phyloP scores from a whole-genome alignment of 805 yeast genomes.

The Candida ovalis region DNA sequence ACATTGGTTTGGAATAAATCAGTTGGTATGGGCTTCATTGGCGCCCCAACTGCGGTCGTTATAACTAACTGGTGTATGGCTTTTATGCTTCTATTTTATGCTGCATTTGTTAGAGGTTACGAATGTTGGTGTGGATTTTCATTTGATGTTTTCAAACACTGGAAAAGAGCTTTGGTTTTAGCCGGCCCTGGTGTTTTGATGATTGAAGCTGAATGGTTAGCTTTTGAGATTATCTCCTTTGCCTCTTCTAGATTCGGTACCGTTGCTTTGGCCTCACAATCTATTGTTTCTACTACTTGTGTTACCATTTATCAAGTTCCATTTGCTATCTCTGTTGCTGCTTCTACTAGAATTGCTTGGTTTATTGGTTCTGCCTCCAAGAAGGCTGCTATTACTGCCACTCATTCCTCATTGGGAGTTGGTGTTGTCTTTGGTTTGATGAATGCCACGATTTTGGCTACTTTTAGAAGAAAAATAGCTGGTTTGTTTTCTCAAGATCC shows the following conservation, averaged over 20 bases:
- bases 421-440: slow-evolving; percentile 36
- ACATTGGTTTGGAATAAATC: slow-evolving; percentile 40
- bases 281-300: slow-evolving; percentile 41
- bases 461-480: slow-evolving; percentile 42
- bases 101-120: slow-evolving; percentile 41
- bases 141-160: slow-evolving; percentile 38
- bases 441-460: slow-evolving; percentile 44
- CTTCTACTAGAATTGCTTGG: slow-evolving; percentile 56
- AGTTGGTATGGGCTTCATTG: slow-evolving; percentile 51
- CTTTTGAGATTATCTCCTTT: slow-evolving; percentile 53
- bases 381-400: slow-evolving; percentile 35
- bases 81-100: slow-evolving; percentile 36
- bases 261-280: slow-evolving; percentile 49
- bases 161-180: slow-evolving; percentile 41
- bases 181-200: slow-evolving; percentile 55
- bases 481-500: slow-evolving; percentile 57
- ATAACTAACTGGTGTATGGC: slow-evolving; percentile 58
- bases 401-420: slow-evolving; percentile 35
- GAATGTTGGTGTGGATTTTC: slow-evolving; percentile 52
- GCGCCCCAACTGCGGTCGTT: slow-evolving; percentile 58
- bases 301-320: slow-evolving; percentile 53
- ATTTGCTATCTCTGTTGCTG: slow-evolving; percentile 55
- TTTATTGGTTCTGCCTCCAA: slow-evolving; percentile 41
- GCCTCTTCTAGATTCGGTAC: slow-evolving; percentile 55
- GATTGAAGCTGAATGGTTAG: slow-evolving; percentile 59